phyloP scores from a whole-genome alignment of 768 basidiomycete species.

The Cystobasidium onofrii region DNA sequence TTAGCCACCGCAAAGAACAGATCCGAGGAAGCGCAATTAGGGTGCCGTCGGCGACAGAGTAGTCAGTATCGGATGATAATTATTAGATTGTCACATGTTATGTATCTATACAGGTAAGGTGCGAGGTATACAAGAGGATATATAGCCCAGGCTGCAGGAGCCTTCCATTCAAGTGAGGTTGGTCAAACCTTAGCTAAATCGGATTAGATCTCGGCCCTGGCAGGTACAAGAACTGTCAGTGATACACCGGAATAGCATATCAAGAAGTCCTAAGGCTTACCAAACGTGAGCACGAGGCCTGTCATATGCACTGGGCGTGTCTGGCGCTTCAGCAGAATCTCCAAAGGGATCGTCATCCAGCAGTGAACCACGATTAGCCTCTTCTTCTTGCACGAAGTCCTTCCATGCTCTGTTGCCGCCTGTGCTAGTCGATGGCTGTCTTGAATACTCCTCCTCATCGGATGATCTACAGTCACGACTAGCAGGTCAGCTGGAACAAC shows the following conservation, averaged over 20 bases:
- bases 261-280: not conserved
- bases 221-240: not conserved
- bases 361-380: not conserved
- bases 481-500: conserved; percentile 40
- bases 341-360: conserved; percentile 30
- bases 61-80: too few species aligned
- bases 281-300: conserved; percentile 28
- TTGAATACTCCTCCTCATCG: conserved; percentile 40
- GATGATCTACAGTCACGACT: conserved; percentile 27
- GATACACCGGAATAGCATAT: not conserved
- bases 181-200: too few species aligned
- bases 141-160: too few species aligned
- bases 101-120: too few species aligned
- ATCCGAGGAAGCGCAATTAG: too few species aligned
- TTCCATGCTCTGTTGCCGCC: conserved; percentile 18
- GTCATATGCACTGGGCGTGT: conserved; percentile 14
- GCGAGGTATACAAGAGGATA: too few species aligned
- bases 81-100: too few species aligned
- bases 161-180: too few species aligned
- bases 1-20: too few species aligned
- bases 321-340: conserved; percentile 11
- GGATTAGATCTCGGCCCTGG: conserved; percentile 11
- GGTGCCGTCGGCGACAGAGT: too few species aligned
- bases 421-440: conserved; percentile 23
- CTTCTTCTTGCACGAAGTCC: conserved; percentile 31